A percentile compares a stretch with the other conserved stretches of the same genome.
Evolutionary conservation across 2,329 filamentous ascomycete genomes (phyloP).

Genomic region (Apiospora rasikravindrae): DNA sequence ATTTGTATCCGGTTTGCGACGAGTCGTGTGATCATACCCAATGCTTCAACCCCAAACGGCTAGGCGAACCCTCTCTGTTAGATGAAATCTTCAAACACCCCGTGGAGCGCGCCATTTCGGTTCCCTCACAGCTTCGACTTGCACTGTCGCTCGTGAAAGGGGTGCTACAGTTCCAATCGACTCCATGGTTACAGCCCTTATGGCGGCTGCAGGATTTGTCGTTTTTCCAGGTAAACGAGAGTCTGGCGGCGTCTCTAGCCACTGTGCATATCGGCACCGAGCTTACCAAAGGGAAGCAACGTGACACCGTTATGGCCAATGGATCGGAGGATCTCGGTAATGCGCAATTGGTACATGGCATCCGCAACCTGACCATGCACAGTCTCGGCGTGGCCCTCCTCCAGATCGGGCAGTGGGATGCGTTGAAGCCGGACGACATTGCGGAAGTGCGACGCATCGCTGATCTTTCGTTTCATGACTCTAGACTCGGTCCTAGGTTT

Average conservation of each 20-base stretch:
- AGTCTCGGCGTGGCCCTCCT: conserved; percentile 36
- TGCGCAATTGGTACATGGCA: conserved; percentile 27
- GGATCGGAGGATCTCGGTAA: conserved; percentile 13
- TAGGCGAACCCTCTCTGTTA: conserved; percentile 19
- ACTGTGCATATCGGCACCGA: conserved; percentile 27
- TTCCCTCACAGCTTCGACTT: conserved; percentile 23
- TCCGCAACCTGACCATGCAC: conserved; percentile 34
- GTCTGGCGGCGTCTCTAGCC: conserved; percentile 24
- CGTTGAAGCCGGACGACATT: conserved; percentile 30
- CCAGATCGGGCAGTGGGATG: conserved; percentile 34
- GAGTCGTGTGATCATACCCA: conserved; percentile 20
- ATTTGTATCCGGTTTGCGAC: conserved; percentile 22
- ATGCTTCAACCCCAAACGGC: conserved; percentile 19
- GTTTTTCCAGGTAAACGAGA: conserved; percentile 22
- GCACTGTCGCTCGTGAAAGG: conserved; percentile 24
- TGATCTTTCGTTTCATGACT: conserved; percentile 20
- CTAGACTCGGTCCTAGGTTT: conserved; percentile 29
- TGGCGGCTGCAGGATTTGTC: conserved; percentile 26
- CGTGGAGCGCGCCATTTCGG: conserved; percentile 22
- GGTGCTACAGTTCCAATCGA: conserved; percentile 27
- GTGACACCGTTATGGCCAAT: conserved; percentile 12
- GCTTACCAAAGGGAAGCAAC: conserved; percentile 18
- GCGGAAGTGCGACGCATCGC: conserved; percentile 29
- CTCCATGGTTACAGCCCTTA: conserved; percentile 24
- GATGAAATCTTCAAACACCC: conserved; percentile 32